Percentiles rank a stretch among this genome's conserved stretches.
phyloP scores from a whole-genome alignment of 1,284 basidiomycete species.

The Moniliella sp. region DNA sequence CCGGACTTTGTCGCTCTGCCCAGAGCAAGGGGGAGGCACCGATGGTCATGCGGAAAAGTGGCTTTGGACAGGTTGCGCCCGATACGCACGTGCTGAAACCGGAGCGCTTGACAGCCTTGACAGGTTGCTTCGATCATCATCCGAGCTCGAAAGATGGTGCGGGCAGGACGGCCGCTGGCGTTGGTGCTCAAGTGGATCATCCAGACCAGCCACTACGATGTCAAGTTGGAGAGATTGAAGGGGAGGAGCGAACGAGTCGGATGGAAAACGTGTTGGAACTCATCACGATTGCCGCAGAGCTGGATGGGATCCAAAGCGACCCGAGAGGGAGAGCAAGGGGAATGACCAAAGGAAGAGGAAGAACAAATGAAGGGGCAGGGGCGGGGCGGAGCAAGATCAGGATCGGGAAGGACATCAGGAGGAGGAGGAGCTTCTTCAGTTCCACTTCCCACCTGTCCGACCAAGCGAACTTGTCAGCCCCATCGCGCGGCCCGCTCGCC shows the following conservation, averaged over 20 bases:
- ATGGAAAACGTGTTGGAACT: not conserved
- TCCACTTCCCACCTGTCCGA: not conserved
- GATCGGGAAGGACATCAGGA: not conserved
- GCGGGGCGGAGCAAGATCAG: not conserved
- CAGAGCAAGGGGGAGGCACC: conserved; percentile 41
- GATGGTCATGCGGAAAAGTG: conserved; percentile 39
- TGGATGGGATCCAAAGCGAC: not conserved
- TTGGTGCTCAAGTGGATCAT: not conserved
- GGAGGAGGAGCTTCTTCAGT: not conserved
- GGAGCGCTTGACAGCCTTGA: not conserved
- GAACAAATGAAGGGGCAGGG: too few relatives aligned
- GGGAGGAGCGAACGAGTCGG: not conserved
- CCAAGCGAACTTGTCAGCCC: not conserved
- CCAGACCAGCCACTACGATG: not conserved
- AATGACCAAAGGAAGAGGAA: too few relatives aligned
- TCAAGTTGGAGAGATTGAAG: not conserved
- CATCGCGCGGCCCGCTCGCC: too few relatives aligned
- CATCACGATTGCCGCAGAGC: not conserved
- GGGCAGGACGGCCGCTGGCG: not conserved
- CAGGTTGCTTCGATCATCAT: not conserved
- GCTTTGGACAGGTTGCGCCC: not conserved
- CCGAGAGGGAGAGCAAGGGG: not conserved
- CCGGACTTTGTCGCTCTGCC: conserved; percentile 43
- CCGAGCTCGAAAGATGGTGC: not conserved
- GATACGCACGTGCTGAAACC: not conserved